Conservation (phyloP, 345 rosid genomes). For the Boechera retrofracta region DNA sequence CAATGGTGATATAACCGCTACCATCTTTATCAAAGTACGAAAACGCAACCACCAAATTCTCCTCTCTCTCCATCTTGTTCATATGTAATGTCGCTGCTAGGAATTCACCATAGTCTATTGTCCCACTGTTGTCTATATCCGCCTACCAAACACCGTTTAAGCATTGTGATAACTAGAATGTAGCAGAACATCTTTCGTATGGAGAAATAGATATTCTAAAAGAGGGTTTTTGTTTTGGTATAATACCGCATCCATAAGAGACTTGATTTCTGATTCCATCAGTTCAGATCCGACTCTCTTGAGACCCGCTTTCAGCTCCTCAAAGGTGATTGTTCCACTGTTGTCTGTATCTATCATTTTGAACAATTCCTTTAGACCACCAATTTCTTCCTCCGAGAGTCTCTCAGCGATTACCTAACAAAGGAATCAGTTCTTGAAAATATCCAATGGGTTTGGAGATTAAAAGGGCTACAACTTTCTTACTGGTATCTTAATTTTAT, state of each 20-base stretch:
- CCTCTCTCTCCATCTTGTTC: constrained; percentile 92
- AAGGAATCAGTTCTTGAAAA: constrained; percentile 23
- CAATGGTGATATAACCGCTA: constrained; percentile 88
- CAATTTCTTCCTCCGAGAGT: constrained; percentile 97
- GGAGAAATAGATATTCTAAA: not conserved
- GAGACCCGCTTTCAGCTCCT: constrained; percentile 87
- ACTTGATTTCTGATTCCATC: constrained; percentile 89
- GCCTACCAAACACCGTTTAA: constrained; percentile 60
- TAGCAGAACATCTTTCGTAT: not conserved
- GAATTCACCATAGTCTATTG: constrained; percentile 91
- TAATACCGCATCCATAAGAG: constrained; percentile 90
- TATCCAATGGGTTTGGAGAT: not conserved
- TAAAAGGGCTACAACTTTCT: constrained; percentile 23
- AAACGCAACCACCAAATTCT: constrained; percentile 85
- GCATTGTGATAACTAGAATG: not conserved
- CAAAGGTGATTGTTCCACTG: constrained; percentile 91
- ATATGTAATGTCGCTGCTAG: constrained; percentile 93
- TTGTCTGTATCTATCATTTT: constrained; percentile 93
- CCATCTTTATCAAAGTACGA: constrained; percentile 91
- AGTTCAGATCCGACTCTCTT: constrained; percentile 84
- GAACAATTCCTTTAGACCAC: constrained; percentile 91
- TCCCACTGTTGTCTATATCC: constrained; percentile 88
- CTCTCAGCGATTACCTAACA: constrained; percentile 93
- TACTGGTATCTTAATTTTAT: constrained; percentile 91
- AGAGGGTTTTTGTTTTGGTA: constrained; percentile 15